Percentiles rank a stretch among this genome's conserved stretches.
Conservation (phyloP, 495 filamentous ascomycete genomes). For the Chaetomidium leptoderma region DNA sequence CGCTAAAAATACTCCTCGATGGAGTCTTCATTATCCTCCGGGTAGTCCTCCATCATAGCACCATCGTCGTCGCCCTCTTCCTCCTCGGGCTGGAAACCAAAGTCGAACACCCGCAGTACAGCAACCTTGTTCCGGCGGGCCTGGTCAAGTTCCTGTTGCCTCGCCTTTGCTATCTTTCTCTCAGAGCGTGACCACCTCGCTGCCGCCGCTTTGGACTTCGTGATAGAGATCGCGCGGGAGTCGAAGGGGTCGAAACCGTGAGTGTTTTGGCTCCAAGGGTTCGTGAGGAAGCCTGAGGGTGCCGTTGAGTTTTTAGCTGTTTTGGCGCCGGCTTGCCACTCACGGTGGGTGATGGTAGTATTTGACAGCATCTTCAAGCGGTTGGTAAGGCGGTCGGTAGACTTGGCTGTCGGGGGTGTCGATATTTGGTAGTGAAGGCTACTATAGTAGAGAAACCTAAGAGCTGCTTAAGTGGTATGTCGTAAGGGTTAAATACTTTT, state of each 20-base stretch:
- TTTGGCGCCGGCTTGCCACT: too few species aligned
- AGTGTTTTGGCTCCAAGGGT: background rate
- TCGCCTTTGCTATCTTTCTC: background rate
- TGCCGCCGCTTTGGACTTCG: background rate
- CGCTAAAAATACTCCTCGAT: background rate
- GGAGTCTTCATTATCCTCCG: background rate
- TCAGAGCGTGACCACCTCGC: background rate
- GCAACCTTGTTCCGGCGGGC: background rate
- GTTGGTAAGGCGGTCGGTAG: too few species aligned
- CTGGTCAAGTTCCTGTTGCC: background rate
- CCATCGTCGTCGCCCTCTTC: background rate
- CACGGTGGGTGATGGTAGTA: too few species aligned
- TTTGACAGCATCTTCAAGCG: too few species aligned
- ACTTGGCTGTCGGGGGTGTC: too few species aligned
- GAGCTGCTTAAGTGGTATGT: too few species aligned
- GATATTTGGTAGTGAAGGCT: too few species aligned
- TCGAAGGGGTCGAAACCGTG: background rate
- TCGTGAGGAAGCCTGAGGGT: background rate
- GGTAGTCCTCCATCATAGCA: background rate
- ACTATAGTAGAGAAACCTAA: too few species aligned
- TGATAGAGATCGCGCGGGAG: background rate
- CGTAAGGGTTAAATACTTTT: too few species aligned
- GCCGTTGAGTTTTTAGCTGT: too few species aligned
- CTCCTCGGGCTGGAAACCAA: background rate
- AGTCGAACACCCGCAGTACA: background rate